A percentile compares a stretch with the other conserved stretches of the same genome.
Evolutionary conservation across 257 asterid genomes (phyloP).

Genomic region (Salvia miltiorrhiza): DNA sequence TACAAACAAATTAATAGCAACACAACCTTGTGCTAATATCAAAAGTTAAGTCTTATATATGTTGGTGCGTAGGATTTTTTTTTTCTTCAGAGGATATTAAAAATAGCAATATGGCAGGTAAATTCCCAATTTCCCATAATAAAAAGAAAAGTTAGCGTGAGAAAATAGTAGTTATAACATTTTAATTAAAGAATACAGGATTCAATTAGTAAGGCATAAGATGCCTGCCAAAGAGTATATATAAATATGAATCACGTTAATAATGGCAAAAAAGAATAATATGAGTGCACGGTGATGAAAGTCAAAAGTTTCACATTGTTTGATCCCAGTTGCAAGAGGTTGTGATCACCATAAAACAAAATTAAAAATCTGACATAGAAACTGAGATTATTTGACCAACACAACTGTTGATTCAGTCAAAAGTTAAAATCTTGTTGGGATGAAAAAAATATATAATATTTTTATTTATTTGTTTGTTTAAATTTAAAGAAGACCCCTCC

Average conservation of each 20-base stretch:
- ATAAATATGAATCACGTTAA: background rate
- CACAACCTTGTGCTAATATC: too few species aligned
- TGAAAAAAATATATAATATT: background rate
- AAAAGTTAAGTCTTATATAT: too few species aligned
- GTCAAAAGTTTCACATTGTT: conserved; percentile 72
- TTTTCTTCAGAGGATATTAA: too few species aligned
- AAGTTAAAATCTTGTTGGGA: conserved; percentile 9
- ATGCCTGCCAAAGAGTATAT: background rate
- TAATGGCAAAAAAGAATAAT: conserved; percentile 16
- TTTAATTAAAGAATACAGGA: too few species aligned
- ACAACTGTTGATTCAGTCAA: conserved; percentile 44
- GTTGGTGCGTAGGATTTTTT: too few species aligned
- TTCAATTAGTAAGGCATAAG: background rate
- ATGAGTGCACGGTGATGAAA: conserved; percentile 35
- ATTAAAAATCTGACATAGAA: conserved; percentile 37
- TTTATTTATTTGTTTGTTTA: conserved; percentile 5
- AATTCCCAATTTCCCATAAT: too few species aligned
- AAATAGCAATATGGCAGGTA: too few species aligned
- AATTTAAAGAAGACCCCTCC: conserved; percentile 21
- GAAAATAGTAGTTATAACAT: too few species aligned
- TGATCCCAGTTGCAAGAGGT: conserved; percentile 59
- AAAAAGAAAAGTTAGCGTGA: too few species aligned
- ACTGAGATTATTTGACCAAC: conserved; percentile 43
- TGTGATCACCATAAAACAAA: conserved; percentile 36
- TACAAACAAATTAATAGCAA: too few species aligned